A percentile compares a stretch with the other conserved stretches of the same genome.
phyloP scores from a whole-genome alignment of 495 filamentous ascomycete species.

The Trichocladium uniseriatum region DNA sequence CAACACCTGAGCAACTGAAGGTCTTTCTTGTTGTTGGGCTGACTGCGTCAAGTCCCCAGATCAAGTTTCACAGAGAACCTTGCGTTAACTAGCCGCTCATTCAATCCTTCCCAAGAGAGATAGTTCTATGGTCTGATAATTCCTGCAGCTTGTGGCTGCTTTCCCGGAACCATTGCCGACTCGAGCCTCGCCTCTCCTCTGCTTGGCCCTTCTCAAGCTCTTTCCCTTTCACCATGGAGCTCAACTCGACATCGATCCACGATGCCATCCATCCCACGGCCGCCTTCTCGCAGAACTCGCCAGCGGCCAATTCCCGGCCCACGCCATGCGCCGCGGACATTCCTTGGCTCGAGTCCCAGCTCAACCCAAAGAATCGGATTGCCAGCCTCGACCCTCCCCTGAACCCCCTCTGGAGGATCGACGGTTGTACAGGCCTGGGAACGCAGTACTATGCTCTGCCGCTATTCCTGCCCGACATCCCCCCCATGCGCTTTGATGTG shows the following conservation, averaged over 20 bases:
- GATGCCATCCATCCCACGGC: constrained; percentile 43
- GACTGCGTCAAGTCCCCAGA: too few relatives aligned
- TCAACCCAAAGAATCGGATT: constrained; percentile 45
- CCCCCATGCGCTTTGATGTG: constrained; percentile 41
- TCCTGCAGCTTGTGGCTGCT: not conserved
- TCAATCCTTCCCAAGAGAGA: not conserved
- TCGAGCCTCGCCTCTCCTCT: not conserved
- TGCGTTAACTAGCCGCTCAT: not conserved
- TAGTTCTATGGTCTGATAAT: not conserved
- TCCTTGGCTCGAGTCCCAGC: constrained; percentile 31
- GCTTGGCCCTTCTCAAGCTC: too few relatives aligned
- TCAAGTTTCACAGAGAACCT: too few relatives aligned
- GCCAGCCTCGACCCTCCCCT: constrained; percentile 36
- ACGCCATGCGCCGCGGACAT: not conserved
- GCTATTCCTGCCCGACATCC: constrained; percentile 29
- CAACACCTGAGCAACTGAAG: too few relatives aligned
- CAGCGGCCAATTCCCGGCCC: not conserved
- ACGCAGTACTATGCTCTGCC: constrained; percentile 41
- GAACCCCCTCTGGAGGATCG: constrained; percentile 37
- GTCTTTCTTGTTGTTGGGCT: too few relatives aligned
- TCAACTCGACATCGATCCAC: constrained; percentile 33
- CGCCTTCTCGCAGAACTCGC: constrained; percentile 26
- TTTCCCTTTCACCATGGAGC: constrained; percentile 29
- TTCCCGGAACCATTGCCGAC: not conserved
- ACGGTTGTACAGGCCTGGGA: constrained; percentile 42